These are phyloP conservation scores for Astrothelium macrocarpum DNA, from an alignment of 495 filamentous ascomycete species.

Conservation along the genomic window DNA sequence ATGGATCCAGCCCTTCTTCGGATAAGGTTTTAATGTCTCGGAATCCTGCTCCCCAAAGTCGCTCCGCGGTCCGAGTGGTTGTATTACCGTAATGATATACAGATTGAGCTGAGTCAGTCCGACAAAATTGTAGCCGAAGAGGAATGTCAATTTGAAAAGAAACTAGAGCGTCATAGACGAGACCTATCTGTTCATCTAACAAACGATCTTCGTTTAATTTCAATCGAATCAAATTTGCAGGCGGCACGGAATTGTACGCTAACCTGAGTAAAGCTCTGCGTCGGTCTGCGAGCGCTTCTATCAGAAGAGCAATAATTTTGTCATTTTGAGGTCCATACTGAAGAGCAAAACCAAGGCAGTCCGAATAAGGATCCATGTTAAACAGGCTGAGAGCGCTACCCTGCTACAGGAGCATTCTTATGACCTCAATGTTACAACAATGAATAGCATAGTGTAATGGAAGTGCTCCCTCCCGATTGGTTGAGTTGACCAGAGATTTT, in stretches of 20 bases:
- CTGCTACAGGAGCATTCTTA: background rate
- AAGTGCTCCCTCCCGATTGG: background rate
- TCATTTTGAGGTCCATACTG: background rate
- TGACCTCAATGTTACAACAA: background rate
- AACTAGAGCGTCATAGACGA: background rate
- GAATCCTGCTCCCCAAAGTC: background rate
- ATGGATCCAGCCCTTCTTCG: background rate
- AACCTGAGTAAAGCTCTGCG: background rate
- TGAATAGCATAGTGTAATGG: background rate
- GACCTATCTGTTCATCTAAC: background rate
- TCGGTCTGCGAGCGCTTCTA: background rate
- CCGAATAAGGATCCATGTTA: background rate
- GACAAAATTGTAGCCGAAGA: background rate
- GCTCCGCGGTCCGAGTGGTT: background rate
- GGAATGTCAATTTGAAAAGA: background rate
- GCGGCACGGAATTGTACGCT: background rate
- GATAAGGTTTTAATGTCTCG: background rate
- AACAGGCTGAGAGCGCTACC: background rate
- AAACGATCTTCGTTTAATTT: background rate
- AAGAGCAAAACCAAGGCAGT: background rate
- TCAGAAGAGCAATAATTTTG: background rate
- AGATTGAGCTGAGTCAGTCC: background rate
- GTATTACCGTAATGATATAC: background rate
- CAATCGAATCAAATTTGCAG: background rate
- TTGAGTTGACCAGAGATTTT: background rate